Base-by-base conservation (phyloP, 2,329 filamentous ascomycete species). In the Sporothrix variecibatus region DNA sequence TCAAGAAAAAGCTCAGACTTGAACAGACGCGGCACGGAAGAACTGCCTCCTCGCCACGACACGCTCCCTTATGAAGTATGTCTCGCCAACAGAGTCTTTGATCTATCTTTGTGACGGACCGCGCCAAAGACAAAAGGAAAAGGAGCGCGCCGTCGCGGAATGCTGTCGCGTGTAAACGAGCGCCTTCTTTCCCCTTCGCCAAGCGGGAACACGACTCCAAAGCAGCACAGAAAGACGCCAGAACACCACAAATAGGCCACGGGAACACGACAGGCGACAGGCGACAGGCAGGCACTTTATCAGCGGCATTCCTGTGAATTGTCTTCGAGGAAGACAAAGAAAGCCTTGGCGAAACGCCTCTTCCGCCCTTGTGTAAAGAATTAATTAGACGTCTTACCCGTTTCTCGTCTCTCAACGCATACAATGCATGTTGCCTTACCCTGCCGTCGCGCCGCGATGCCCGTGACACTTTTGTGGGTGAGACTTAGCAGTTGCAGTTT, bases 11-110 rank as follows among this genome's bases (percentile, higher is more conserved):
- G 34, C 34, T 34, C 34, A 34, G 38, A 28, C n/a, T 31, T 15
- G 64, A 28, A 46, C 56, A 28, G 28, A 26, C 28, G 15, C 64
- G 64, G 26, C 65, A 38, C 65, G 65, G 65, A 69, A 69, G 46
- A 53, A 53, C 8, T 15, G 46, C 20, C 65, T 53, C 65, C 65
- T 53, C 46, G 23, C 38, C 62, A 11, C 31, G n/a, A 23, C 62
- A 49, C 62, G 15, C 7, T 12, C n/a, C 60, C 20, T 43, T 40
- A 49, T 20, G 12, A 49, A 49, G 43, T 49, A 49, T 34, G 20
- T 26, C 34, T 43, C 34, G n/a, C 9, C 17, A 62, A 64, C 23
- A 38, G 12, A 20, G 34, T 23, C 34, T 43, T 28, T 28, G n/a
- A n/a, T 23, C 8, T 15, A 3, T 40, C 28, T 62, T 34, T 34